Evolutionary conservation across 2,329 filamentous ascomycete genomes (phyloP), one percentile per base, ranked within the genome.

Genomic region (Salinomyces thailandicus): DNA sequence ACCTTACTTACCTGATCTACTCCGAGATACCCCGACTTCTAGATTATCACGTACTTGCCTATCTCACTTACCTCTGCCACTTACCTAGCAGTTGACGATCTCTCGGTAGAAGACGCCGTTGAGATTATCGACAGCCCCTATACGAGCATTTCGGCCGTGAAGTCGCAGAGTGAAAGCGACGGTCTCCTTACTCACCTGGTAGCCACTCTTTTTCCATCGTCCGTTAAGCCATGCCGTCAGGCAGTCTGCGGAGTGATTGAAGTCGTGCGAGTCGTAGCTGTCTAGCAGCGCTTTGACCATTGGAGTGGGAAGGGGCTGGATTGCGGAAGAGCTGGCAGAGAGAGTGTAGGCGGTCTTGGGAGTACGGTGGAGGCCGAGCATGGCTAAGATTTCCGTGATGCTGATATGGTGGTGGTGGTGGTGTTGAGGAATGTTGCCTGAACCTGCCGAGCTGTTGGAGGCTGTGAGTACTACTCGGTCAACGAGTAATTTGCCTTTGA

Each of bases 211-310:
- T 22, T 29, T 34, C 51, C 50, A 53, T 6, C 51, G 35, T 1
- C 42, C 42, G 31, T 55, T 54, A 5, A 53, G 26, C 51, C 52
- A 54, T 15, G 49, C 40, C 3, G 50, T 37, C 24, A 56, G 27
- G 2, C 50, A 47, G 24, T 56, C 51, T n/a, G 47, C 38, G 18
- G 42, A 47, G 3, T 33, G 15, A 11, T 37, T 9, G 18, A 44
- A 51, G 29, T 52, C 43, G 20, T 50, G 40, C 5, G 18, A 27
- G 11, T 51, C 44, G 41, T 45, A 55, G 13, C 31, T 31, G 2
- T 39, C 22, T 13, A 55, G 39, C 2, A 54, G 36, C 8, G 50
- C 37, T 6, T 31, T 16, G 2, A 33, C 43, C 15, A 54, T 31
- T 2, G 50, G 44, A 2, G 42, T 37, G 2, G 47, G 39, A 3